Conservation (phyloP, 768 basidiomycete genomes). For the Tephrocybe sp. region DNA sequence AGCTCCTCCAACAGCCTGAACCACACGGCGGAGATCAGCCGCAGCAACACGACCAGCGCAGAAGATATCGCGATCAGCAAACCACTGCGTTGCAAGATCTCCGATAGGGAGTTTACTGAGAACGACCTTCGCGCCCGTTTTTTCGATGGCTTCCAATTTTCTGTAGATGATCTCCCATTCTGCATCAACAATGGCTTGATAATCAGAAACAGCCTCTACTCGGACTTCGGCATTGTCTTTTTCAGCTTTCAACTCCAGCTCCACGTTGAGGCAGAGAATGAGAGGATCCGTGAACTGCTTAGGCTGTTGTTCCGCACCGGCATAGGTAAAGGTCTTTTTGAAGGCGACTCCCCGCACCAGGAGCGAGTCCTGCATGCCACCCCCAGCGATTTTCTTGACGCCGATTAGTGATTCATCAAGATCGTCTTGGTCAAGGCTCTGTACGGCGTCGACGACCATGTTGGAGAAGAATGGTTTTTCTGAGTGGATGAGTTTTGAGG, state of each 20-base stretch:
- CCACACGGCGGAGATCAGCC: slow-evolving; percentile 89
- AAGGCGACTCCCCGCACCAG: slow-evolving; percentile 92
- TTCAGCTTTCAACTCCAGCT: slow-evolving; percentile 97
- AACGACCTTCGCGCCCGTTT: slow-evolving; percentile 96
- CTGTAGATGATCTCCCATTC: slow-evolving; percentile 99
- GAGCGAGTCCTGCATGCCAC: slow-evolving; percentile 95
- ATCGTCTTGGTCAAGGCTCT: slow-evolving; percentile 88
- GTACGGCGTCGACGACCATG: slow-evolving; percentile 98
- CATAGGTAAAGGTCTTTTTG: slow-evolving; percentile 99
- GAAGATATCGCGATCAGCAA: slow-evolving; percentile 98
- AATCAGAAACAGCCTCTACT: slow-evolving; percentile 95
- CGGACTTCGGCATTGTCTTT: slow-evolving; percentile 99
- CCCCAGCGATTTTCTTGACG: slow-evolving; percentile 96
- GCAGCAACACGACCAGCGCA: slow-evolving; percentile 95
- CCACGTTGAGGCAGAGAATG: slow-evolving; percentile 93
- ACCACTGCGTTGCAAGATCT: slow-evolving; percentile 98
- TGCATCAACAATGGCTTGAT: slow-evolving; percentile 98
- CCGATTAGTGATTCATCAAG: slow-evolving; percentile 96
- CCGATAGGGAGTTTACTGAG: slow-evolving; percentile 98
- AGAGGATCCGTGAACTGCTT: slow-evolving; percentile 89
- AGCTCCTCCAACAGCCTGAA: slow-evolving; percentile 93
- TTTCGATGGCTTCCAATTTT: slow-evolving; percentile 93
- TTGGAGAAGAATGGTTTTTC: slow-evolving; percentile 99
- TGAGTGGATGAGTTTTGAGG: slow-evolving; percentile 97
- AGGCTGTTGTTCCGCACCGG: slow-evolving; percentile 98